Evolutionary conservation across 1,284 basidiomycete species (phyloP).

Genomic region (Apiotrichum siamense): DNA sequence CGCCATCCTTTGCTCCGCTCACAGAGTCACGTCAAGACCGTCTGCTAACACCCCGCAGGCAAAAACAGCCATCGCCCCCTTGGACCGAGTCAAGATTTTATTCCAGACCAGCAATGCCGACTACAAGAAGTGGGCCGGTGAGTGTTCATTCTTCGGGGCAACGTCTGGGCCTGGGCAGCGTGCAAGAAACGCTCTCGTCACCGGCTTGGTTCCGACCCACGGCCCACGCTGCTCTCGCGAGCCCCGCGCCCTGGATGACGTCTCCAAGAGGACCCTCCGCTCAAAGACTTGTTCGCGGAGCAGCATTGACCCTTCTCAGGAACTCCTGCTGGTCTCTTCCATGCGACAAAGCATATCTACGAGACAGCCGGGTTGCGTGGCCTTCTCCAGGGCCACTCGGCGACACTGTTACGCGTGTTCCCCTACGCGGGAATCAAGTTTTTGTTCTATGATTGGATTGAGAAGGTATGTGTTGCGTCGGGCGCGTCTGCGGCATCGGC

Average conservation of each 20-base stretch:
- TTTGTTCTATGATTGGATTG: slow-evolving; percentile 89
- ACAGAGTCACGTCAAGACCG: too few species aligned
- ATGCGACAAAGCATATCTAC: slow-evolving; percentile 77
- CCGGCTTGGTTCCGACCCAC: too few species aligned
- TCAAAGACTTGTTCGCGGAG: too few species aligned
- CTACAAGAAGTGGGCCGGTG: slow-evolving; percentile 87
- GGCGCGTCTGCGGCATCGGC: too few species aligned
- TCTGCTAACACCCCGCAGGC: slow-evolving; percentile 54
- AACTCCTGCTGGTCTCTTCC: slow-evolving; percentile 57
- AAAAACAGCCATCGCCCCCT: slow-evolving; percentile 92
- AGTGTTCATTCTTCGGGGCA: too few species aligned
- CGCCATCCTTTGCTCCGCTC: too few species aligned
- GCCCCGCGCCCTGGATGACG: too few species aligned
- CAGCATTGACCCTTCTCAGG: slow-evolving; percentile 21
- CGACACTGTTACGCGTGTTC: slow-evolving; percentile 69
- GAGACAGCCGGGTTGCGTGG: slow-evolving; percentile 65
- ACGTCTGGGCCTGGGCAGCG: too few species aligned
- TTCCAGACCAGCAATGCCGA: slow-evolving; percentile 97
- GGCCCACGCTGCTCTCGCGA: too few species aligned
- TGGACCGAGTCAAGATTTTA: slow-evolving; percentile 97
- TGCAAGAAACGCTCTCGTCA: too few species aligned
- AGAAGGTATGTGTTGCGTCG: slow-evolving; percentile 61
- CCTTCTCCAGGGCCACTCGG: slow-evolving; percentile 90
- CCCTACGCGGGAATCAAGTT: slow-evolving; percentile 98
- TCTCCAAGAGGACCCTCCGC: background rate